Evolutionary conservation across 495 filamentous ascomycete genomes (phyloP), one percentile per base, ranked within the genome.

Genomic region (Penicillium subrubescens): DNA sequence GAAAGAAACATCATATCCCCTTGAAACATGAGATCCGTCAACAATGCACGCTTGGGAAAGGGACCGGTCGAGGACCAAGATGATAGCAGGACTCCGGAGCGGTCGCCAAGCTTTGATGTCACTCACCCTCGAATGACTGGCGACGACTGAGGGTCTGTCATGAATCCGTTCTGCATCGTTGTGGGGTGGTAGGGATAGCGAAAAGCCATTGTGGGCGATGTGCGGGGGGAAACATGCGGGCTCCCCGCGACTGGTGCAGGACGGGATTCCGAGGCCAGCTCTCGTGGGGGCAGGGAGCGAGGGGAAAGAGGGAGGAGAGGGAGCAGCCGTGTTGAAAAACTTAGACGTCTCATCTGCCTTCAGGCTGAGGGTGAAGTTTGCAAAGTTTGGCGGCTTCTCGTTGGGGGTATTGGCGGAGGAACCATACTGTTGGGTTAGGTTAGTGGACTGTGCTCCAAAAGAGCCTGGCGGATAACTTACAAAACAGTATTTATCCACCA

Each of bases 401-500:
- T 41, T 65, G 8, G 64, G 39, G 14, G 57, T 63, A 15, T 33
- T 56, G 46, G 64, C 67, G 35, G 76, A 67, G 34, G 84, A 80
- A 17, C 83, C 84, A 79, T 79, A 86, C 84, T 86, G 61, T 50
- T 25, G 31, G 64, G 54, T 50, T 33, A 31, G 50, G 60, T 67
- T 69, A 73, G 68, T 57, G 12, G 5, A 31, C 52, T 23, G 21
- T 62, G 54, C 10, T 44, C 50, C 8, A 43, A 59, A n/a, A 44
- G 64, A 57, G 61, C 25, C 51, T 14, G 44, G 25, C 5, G 23
- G 10, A 69, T 57, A 64, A 96, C 93, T 86, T 92, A 97, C 94
- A 85, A 96, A 97, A 84, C 95, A 99, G 80, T 96, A 99, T 79
- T 96, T 96, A 82, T 96, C 91, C 71, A 99, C 87, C 61, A 99